Evolutionary conservation across 225 moss, liverwort and hornwort genomes (phyloP).

Genomic region (Rhytidiadelphus loreus): DNA sequence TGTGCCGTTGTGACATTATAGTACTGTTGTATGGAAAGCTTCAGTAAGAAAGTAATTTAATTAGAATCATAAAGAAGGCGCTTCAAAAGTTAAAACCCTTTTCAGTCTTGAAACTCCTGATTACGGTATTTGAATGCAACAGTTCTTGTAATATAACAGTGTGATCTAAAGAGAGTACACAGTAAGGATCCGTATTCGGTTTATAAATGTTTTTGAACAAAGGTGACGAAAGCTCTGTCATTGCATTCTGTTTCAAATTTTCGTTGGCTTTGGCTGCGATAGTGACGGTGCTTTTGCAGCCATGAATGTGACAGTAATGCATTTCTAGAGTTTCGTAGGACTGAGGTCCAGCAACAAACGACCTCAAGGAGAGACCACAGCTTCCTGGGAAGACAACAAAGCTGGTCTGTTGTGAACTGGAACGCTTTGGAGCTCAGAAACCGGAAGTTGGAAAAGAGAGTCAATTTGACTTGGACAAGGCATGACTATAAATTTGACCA

Average conservation of each 20-base stretch:
- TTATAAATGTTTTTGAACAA: not conserved
- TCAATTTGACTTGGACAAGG: not conserved
- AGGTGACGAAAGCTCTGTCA: not conserved
- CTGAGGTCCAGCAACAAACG: not conserved
- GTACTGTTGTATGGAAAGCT: not conserved
- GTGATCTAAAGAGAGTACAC: too few relatives aligned
- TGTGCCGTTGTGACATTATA: not conserved
- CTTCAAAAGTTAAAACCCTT: not conserved
- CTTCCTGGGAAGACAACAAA: not conserved
- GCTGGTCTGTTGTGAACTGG: not conserved
- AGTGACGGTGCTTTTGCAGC: not conserved
- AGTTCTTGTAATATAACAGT: too few relatives aligned
- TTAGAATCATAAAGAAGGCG: not conserved
- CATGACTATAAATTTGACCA: not conserved
- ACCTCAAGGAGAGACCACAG: not conserved
- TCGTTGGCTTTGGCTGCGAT: not conserved
- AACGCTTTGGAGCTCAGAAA: not conserved
- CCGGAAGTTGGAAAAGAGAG: not conserved
- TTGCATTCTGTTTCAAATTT: not conserved
- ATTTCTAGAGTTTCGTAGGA: not conserved
- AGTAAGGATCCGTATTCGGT: too few relatives aligned
- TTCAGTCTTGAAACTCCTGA: not conserved
- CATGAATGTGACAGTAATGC: not conserved
- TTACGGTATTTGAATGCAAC: not conserved
- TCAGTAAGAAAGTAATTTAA: not conserved